Evolutionary conservation across 2,329 filamentous ascomycete genomes (phyloP).

Genomic region (Fusarium armeniacum): DNA sequence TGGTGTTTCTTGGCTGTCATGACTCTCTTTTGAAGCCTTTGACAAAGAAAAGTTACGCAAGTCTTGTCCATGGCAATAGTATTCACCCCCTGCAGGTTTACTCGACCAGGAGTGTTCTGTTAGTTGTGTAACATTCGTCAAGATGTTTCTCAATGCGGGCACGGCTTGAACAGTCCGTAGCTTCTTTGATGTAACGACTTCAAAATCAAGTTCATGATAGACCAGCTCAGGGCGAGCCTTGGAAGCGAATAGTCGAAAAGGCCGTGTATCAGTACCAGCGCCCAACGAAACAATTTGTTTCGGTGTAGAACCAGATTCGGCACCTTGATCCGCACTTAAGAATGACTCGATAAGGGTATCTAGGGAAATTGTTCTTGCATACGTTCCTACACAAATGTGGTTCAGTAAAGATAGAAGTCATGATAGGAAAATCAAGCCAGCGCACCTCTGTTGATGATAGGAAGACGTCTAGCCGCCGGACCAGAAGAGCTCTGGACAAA

Average conservation of each 20-base stretch:
- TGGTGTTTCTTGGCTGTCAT: neutral
- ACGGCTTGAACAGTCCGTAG: slow-evolving; percentile 66
- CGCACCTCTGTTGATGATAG: slow-evolving; percentile 93
- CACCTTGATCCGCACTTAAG: slow-evolving; percentile 60
- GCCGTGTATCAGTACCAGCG: slow-evolving; percentile 92
- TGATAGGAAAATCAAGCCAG: slow-evolving; percentile 9
- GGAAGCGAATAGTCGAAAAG: slow-evolving; percentile 77
- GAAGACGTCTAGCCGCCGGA: slow-evolving; percentile 74
- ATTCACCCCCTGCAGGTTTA: slow-evolving; percentile 58
- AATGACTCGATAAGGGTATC: slow-evolving; percentile 83
- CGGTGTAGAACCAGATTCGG: slow-evolving; percentile 44
- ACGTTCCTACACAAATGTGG: slow-evolving; percentile 77
- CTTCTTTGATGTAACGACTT: slow-evolving; percentile 78
- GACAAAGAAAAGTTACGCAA: slow-evolving; percentile 62
- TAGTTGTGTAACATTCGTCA: slow-evolving; percentile 55
- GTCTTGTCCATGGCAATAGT: slow-evolving; percentile 76
- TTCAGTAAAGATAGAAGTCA: slow-evolving; percentile 30
- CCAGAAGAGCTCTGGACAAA: slow-evolving; percentile 71
- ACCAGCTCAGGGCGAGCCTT: slow-evolving; percentile 62
- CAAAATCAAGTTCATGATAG: slow-evolving; percentile 96
- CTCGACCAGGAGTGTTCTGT: slow-evolving; percentile 60
- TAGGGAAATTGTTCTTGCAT: slow-evolving; percentile 86
- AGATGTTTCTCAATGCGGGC: slow-evolving; percentile 56
- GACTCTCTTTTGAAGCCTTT: neutral
- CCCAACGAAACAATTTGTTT: slow-evolving; percentile 93